Conservation (phyloP, 2,329 filamentous ascomycete species). For the Calonectria crousiana region DNA sequence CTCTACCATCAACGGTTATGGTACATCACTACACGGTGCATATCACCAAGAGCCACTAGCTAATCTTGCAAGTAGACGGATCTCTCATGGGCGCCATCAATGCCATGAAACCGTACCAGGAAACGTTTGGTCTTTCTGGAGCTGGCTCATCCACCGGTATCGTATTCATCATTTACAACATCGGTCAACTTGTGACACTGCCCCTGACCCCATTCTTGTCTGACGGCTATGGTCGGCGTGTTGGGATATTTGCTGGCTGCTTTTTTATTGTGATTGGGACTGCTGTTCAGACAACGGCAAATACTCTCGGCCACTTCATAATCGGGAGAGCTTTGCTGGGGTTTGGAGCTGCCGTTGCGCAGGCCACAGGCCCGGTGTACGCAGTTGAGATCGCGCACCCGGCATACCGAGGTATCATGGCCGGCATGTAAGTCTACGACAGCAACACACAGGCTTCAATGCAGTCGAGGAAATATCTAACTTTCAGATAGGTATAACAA, state of each 20-base stretch:
- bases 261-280: slow-evolving; percentile 57
- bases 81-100: slow-evolving; percentile 9
- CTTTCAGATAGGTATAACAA: background rate
- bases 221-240: slow-evolving; percentile 61
- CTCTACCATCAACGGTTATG: background rate
- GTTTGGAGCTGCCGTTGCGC: slow-evolving; percentile 58
- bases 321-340: slow-evolving; percentile 71
- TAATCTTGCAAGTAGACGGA: background rate
- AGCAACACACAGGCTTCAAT: background rate
- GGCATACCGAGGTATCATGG: background rate
- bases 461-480: background rate
- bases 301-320: slow-evolving; percentile 56
- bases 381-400: slow-evolving; percentile 58
- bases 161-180: slow-evolving; percentile 11
- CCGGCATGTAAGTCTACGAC: background rate
- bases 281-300: slow-evolving; percentile 57
- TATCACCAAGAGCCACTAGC: background rate
- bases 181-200: slow-evolving; percentile 58
- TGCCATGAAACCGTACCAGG: slow-evolving; percentile 8
- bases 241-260: slow-evolving; percentile 50
- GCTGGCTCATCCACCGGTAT: slow-evolving; percentile 5
- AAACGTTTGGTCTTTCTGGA: background rate
- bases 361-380: slow-evolving; percentile 58
- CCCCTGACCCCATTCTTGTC: slow-evolving; percentile 58
- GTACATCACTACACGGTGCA: background rate